These are phyloP conservation scores for Fagopyrum homotropicum DNA, from an alignment of 148 eudicot genomes.

Conservation along the genomic window DNA sequence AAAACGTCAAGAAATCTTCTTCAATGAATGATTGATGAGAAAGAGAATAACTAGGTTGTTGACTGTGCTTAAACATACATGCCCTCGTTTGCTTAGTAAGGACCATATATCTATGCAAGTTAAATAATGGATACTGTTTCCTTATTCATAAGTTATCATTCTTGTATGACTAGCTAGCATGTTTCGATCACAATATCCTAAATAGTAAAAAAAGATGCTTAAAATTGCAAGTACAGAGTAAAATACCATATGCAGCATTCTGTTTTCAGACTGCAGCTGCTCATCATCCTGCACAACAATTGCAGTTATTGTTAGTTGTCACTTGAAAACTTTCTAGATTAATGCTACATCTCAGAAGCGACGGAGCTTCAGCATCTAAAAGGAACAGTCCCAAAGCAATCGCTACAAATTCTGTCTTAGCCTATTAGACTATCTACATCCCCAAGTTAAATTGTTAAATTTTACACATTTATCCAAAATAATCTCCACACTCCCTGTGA, in stretches of 20 bases:
- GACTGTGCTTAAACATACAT: neutral
- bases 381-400: no score
- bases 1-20: neutral
- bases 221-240: neutral
- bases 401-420: no score
- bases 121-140: neutral
- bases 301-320: neutral
- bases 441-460: no score
- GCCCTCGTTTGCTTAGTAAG: neutral
- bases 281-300: slow-evolving; percentile 51
- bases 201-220: neutral
- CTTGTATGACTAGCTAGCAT: neutral
- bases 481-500: no score
- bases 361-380: neutral
- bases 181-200: neutral
- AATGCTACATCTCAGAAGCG: neutral
- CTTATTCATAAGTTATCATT: neutral
- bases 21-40: neutral
- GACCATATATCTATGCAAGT: neutral
- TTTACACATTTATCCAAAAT: no score
- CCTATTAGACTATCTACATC: no score
- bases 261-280: slow-evolving; percentile 49
- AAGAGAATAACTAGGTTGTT: neutral
- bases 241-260: slow-evolving; percentile 74
- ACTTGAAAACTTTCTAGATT: neutral